Conservation (phyloP, 164 flowering plant genomes). For the Macadamia tetraphylla region DNA sequence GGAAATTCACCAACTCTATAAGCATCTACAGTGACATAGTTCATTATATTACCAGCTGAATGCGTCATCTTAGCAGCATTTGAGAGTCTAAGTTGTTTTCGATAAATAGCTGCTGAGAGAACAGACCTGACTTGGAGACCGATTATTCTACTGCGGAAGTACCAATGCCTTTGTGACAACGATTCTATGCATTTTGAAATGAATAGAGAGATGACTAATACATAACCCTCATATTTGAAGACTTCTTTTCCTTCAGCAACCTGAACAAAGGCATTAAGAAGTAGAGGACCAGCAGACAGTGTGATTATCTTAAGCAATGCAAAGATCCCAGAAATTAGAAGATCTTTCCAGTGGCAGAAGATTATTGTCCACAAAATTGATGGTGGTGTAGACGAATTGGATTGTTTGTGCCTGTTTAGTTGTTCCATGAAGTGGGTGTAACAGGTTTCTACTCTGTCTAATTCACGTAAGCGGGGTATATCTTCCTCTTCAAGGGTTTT, state of each 20-base stretch:
- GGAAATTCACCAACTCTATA: conserved; percentile 48
- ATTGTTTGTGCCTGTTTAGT: conserved; percentile 21
- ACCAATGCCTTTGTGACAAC: conserved; percentile 51
- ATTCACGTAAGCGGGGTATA: conserved; percentile 45
- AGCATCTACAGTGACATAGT: conserved; percentile 28
- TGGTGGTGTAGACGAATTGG: conserved; percentile 24
- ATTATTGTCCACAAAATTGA: conserved; percentile 43
- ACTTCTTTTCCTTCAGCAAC: conserved; percentile 42
- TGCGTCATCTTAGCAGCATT: conserved; percentile 35
- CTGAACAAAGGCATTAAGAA: conserved; percentile 40
- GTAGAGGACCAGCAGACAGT: conserved; percentile 45
- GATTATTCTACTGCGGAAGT: conserved; percentile 34
- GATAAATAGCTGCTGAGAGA: conserved; percentile 44
- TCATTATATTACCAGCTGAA: conserved; percentile 36
- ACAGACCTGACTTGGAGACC: conserved; percentile 41
- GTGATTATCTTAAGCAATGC: conserved; percentile 41
- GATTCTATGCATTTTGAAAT: conserved; percentile 39
- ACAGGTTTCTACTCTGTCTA: conserved; percentile 53
- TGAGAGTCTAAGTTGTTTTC: conserved; percentile 43
- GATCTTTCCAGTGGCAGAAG: conserved; percentile 32
- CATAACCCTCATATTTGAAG: conserved; percentile 37
- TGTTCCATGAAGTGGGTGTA: conserved; percentile 33
- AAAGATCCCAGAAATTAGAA: conserved; percentile 40
- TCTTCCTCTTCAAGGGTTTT: conserved; percentile 58
- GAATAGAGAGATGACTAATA: conserved; percentile 32